Conservation (phyloP, 1,139 yeast genomes). For the Geotrichum restrictum region DNA sequence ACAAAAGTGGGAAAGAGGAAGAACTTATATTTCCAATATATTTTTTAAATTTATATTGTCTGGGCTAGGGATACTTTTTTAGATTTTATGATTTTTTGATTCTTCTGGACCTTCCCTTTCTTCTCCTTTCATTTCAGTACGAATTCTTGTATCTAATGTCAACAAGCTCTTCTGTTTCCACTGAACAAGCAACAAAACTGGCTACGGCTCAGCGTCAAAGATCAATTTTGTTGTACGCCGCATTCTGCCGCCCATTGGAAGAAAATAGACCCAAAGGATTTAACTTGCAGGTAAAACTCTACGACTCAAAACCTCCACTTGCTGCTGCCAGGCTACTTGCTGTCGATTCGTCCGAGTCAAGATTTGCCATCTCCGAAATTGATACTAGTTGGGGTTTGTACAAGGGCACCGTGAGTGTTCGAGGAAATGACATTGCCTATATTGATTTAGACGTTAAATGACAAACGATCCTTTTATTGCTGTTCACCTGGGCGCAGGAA, state of each 20-base stretch:
- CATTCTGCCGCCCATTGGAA: conserved; percentile 8
- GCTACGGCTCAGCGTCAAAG: conserved; percentile 27
- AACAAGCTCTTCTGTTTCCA: not conserved
- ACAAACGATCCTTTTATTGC: conserved; percentile 27
- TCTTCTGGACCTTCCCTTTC: no score
- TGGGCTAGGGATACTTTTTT: not conserved
- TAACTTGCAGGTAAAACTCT: conserved; percentile 18
- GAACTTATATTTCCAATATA: no score
- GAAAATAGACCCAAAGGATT: not conserved
- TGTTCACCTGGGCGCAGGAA: conserved; percentile 40
- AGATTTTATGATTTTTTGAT: not conserved
- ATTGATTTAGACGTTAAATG: conserved; percentile 20
- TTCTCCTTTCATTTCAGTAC: no score
- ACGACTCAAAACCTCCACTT: conserved; percentile 14
- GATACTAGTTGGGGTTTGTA: conserved; percentile 29
- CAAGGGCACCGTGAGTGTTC: conserved; percentile 23
- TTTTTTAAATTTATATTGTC: no score
- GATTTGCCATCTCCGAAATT: conserved; percentile 26
- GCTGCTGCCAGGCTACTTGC: conserved; percentile 24
- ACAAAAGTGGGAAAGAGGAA: not conserved
- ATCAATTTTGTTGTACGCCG: conserved; percentile 23
- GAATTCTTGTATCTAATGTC: no score
- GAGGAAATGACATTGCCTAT: conserved; percentile 27
- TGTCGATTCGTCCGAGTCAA: conserved; percentile 31
- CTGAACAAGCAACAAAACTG: conserved; percentile 3